These are phyloP conservation scores for Calonectria leucothoes DNA, from an alignment of 2,329 filamentous ascomycete genomes.

Conservation along the genomic window DNA sequence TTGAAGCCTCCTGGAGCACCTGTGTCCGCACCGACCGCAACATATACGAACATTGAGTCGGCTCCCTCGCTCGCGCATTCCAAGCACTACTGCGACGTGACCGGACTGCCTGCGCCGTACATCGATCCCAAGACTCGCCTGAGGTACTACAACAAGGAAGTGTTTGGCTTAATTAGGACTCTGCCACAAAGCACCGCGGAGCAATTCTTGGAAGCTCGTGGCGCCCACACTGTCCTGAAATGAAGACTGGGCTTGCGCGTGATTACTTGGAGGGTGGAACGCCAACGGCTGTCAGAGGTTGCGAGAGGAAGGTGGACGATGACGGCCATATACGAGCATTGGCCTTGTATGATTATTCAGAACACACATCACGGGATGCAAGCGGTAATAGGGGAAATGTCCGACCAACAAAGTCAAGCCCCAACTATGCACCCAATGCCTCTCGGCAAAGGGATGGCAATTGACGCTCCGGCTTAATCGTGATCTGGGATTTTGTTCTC, in stretches of 20 bases:
- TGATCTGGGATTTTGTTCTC: conserved; percentile 78
- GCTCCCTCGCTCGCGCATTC: conserved; percentile 88
- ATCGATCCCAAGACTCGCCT: conserved; percentile 94
- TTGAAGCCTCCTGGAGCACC: conserved; percentile 54
- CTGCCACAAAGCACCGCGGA: conserved; percentile 87
- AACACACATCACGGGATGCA: conserved; percentile 15
- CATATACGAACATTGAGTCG: conserved; percentile 97
- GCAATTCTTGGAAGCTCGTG: conserved; percentile 88
- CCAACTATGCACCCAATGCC: conserved; percentile 85
- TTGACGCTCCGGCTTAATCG: conserved; percentile 99
- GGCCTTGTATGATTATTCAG: not conserved
- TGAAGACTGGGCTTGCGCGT: conserved; percentile 54
- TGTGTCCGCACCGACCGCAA: conserved; percentile 73
- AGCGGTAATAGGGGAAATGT: conserved; percentile 60
- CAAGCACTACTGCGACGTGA: conserved; percentile 95
- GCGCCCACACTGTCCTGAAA: conserved; percentile 93
- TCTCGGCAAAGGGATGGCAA: conserved; percentile 85
- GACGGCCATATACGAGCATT: conserved; percentile 5
- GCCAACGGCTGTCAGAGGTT: not conserved
- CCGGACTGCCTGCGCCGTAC: conserved; percentile 90
- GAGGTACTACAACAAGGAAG: conserved; percentile 92
- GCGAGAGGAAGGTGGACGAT: not conserved
- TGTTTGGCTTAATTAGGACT: conserved; percentile 85
- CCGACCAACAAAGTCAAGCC: conserved; percentile 95
- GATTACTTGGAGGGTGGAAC: conserved; percentile 15